Percentiles rank a stretch among this genome's conserved stretches.
phyloP scores from a whole-genome alignment of 345 rosid species.

The Salix arbutifolia region DNA sequence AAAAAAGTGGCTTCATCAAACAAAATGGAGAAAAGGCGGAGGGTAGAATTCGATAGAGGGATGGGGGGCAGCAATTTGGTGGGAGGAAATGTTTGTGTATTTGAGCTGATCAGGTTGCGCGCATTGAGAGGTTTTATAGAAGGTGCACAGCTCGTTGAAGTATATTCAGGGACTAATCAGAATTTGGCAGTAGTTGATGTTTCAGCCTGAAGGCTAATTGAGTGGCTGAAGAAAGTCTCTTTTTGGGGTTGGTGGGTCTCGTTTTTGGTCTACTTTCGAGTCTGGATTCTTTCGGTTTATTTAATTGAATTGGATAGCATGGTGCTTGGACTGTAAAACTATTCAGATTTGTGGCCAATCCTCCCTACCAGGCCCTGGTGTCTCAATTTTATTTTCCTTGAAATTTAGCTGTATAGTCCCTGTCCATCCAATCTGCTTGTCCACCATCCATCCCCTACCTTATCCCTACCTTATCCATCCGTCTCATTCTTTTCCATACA shows the following conservation, averaged over 20 bases:
- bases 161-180: too few species aligned
- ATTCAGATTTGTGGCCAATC: neutral
- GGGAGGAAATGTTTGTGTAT: constrained; percentile 17
- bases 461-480: constrained; percentile 3
- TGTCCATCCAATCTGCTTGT: neutral
- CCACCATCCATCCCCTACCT: neutral
- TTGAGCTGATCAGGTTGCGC: constrained; percentile 12
- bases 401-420: neutral
- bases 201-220: neutral
- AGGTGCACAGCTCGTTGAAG: too few species aligned
- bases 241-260: neutral
- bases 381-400: neutral
- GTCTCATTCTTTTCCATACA: neutral
- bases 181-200: too few species aligned
- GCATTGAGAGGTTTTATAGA: too few species aligned
- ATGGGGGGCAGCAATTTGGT: constrained; percentile 11
- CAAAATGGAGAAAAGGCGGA: too few species aligned
- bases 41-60: constrained; percentile 3
- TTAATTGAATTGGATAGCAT: neutral
- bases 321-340: neutral
- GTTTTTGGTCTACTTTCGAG: neutral
- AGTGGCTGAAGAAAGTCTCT: too few species aligned
- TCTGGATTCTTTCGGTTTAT: neutral
- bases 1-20: too few species aligned
- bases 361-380: neutral